phyloP scores from a whole-genome alignment of 2,329 filamentous ascomycete species.

The Calonectria hongkongensis region DNA sequence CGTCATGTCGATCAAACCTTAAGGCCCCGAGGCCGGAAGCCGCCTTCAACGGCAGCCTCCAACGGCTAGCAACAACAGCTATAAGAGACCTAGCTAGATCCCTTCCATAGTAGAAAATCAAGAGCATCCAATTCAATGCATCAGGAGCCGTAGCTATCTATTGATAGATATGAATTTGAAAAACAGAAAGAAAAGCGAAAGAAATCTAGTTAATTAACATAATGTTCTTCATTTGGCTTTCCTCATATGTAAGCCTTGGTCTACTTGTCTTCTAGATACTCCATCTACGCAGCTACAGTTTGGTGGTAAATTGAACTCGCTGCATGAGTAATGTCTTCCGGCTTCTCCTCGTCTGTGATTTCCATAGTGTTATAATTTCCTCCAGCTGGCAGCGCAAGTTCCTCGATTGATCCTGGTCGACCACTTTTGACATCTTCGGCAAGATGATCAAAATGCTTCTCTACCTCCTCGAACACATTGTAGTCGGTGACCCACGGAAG shows the following conservation, averaged over 20 bases:
- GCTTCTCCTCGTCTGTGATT: not conserved
- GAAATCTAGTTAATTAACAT: too few species aligned
- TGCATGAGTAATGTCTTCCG: not conserved
- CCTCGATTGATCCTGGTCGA: slow-evolving; percentile 17
- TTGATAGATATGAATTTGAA: too few species aligned
- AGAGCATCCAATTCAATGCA: too few species aligned
- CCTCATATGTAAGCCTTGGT: not conserved
- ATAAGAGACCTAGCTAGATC: too few species aligned
- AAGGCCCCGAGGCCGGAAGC: too few species aligned
- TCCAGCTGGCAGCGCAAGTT: slow-evolving; percentile 28
- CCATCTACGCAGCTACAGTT: not conserved
- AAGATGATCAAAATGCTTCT: slow-evolving; percentile 28
- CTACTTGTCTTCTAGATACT: not conserved
- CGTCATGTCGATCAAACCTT: too few species aligned
- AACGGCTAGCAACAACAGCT: too few species aligned
- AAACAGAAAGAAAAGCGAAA: too few species aligned
- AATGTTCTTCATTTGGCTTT: not conserved
- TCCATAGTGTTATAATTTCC: slow-evolving; percentile 17
- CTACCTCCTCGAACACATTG: slow-evolving; percentile 21
- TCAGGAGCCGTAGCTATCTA: too few species aligned
- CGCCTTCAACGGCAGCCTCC: too few species aligned
- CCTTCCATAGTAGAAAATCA: too few species aligned
- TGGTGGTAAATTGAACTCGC: slow-evolving; percentile 2
- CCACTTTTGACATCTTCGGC: slow-evolving; percentile 31
- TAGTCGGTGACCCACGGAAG: slow-evolving; percentile 29